Evolutionary conservation across 805 yeast genomes (phyloP).

Genomic region (Candida ficus): DNA sequence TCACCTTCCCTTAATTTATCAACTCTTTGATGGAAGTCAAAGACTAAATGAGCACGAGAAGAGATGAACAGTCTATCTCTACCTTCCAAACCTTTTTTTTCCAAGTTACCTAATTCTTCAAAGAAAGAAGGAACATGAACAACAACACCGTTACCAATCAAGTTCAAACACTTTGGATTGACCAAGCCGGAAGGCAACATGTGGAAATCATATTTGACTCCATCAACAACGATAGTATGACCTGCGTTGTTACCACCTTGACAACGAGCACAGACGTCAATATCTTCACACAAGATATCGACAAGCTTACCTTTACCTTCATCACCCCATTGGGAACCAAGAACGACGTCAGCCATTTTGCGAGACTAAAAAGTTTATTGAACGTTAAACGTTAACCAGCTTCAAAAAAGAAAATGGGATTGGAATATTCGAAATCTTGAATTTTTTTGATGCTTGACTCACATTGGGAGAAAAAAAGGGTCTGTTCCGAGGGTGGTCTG

Average conservation of each 20-base stretch:
- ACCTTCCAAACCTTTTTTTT: constrained; percentile 66
- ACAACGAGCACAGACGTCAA: constrained; percentile 96
- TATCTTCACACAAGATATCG: constrained; percentile 88
- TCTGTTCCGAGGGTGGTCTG: no score
- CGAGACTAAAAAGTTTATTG: constrained; percentile 2
- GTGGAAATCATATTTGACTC: constrained; percentile 91
- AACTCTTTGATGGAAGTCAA: constrained; percentile 96
- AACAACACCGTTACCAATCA: constrained; percentile 95
- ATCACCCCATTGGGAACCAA: constrained; percentile 99
- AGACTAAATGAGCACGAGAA: constrained; percentile 92
- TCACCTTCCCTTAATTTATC: constrained; percentile 95
- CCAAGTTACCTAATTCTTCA: constrained; percentile 75
- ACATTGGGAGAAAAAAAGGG: no score
- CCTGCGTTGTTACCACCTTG: constrained; percentile 99
- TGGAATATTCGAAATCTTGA: constrained; percentile 5
- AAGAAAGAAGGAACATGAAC: constrained; percentile 92
- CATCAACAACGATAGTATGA: constrained; percentile 92
- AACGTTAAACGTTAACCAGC: constrained; percentile 11
- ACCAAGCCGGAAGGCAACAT: constrained; percentile 98
- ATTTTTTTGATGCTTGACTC: constrained; percentile 10
- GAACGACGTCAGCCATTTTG: constrained; percentile 60
- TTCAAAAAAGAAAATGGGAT: constrained; percentile 3
- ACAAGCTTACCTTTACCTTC: constrained; percentile 99
- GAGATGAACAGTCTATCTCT: constrained; percentile 76
- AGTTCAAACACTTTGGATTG: constrained; percentile 83